Base-by-base conservation (phyloP, 805 yeast species). In the Candida verbasci region DNA sequence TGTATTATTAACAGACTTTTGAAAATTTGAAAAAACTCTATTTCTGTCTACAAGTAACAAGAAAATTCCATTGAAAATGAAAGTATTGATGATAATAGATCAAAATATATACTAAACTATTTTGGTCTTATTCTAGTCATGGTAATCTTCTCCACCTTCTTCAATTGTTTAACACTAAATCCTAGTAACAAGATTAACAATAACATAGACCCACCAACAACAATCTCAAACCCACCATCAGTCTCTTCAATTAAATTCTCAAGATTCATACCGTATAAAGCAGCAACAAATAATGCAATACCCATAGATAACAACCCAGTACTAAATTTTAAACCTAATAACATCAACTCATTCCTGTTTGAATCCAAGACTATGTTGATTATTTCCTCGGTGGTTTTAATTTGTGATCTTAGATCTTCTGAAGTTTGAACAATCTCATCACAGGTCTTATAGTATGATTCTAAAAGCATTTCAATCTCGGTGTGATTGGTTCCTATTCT, bases 371-470 rank as follows among this genome's bases (percentile, higher is more conserved):
- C 83, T 45, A 93, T 89, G 51, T 88, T 88, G 42, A 89, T 88
- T 50, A 93, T 88, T 56, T 93, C 98, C 56, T 93, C 97, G 0
- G 97, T 89, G 15, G 95, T 86, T 44, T 78, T 77, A 37, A 93
- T 91, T 55, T 91, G 89, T n/a, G 84, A 74, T 22, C 79, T 73
- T 24, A 86, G 63, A 45, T 76, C 84, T 44, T 82, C 93, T 15
- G 82, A 83, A 3, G 85, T 84, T 56, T 93, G 97, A 2, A 91
- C 97, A 44, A 93, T 85, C 50, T 94, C 97, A 62, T 91, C 97
- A 41, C 86, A 76, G 37, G 91, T 94, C 35, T 82, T 82, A 49
- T 86, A 87, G 64, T 93, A 93, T 1, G 95, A 82, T 53, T 93
- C 99, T 17, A 93, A 60, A 35, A 93, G 68, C 68, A 93, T 72